A percentile compares a stretch with the other conserved stretches of the same genome.
phyloP scores from a whole-genome alignment of 345 rosid genomes.

The Melaleuca quinquenervia region DNA sequence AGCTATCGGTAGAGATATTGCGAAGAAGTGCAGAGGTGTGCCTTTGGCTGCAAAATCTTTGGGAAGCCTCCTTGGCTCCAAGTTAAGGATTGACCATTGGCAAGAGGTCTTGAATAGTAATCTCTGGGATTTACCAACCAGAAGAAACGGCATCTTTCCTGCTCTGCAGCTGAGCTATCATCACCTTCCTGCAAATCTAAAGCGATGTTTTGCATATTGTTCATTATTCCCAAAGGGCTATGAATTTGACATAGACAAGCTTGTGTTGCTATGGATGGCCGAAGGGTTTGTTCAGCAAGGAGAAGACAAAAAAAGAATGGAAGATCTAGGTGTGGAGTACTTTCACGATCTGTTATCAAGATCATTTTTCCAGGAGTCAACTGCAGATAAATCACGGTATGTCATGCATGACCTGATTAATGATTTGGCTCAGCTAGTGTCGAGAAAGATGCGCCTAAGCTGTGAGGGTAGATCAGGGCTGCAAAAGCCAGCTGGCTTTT shows the following conservation, averaged over 20 bases:
- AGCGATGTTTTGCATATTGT: conserved; percentile 13
- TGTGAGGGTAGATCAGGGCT: neutral
- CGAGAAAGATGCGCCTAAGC: neutral
- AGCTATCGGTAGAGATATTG: neutral
- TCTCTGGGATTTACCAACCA: conserved; percentile 2
- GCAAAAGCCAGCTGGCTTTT: neutral
- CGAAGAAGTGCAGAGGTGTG: conserved; percentile 2
- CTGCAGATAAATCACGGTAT: neutral
- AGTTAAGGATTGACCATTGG: neutral
- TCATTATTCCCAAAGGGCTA: conserved; percentile 10
- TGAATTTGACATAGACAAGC: conserved; percentile 2
- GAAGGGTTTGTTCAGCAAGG: conserved; percentile 4
- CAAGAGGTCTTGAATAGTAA: conserved; percentile 2
- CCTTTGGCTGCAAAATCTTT: conserved; percentile 11
- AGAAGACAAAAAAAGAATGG: neutral
- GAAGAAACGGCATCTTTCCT: neutral
- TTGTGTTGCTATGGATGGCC: conserved; percentile 16
- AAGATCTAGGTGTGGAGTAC: conserved; percentile 9
- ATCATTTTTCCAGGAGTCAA: conserved; percentile 22
- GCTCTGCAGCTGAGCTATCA: conserved; percentile 9
- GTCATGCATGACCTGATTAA: conserved; percentile 23
- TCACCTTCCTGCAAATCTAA: conserved; percentile 10
- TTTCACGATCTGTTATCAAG: conserved; percentile 10
- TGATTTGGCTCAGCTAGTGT: conserved; percentile 7
- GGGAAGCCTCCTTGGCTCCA: conserved; percentile 5